Base-by-base conservation (phyloP, 139 green algal genomes). In the Chlamydomonas schloesseri region DNA sequence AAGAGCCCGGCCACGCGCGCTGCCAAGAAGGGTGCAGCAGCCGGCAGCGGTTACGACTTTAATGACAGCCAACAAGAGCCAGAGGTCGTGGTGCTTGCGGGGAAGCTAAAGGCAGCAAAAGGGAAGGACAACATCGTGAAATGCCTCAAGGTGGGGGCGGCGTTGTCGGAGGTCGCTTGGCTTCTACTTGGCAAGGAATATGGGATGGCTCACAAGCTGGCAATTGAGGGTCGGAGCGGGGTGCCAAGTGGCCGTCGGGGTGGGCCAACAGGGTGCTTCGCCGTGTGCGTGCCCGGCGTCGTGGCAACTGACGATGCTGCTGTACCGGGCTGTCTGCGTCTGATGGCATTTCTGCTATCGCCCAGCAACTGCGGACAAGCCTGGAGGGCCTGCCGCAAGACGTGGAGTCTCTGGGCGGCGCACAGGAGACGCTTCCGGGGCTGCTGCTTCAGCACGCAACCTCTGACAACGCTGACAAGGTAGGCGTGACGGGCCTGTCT, bases 51-150 rank as follows among this genome's bases (percentile, higher is more conserved):
- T 1, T 84, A 75, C 20, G 29, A 84, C 21, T 84, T 84, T 33
- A 29, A 65, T 33, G 42, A 8, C 0, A 6, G 4, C 3, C 64
- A 75, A 0, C n/a, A 29, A 1, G 10, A 15, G 0, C 14, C 18
- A 9, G 78, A 65, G 64, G 18, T 84, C 29, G n/a, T 46, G 5
- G 28, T 33, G 46, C 46, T 84, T 21, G 78, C 78, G 8, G n/a
- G 8, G 3, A 84, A 84, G 78, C 65, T 84, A 1, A 67, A 50
- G n/a, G 42, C 62, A 26, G 31, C 42, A 29, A 90, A 91, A 46
- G 73, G 88, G 58, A 96, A 93, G 62, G 93, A 96, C 72, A 73
- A 71, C 3, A n/a, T 92, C 23, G 20, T 94, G 28, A 91, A 92
- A 75, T 33, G 79, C 10, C 77, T 96, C 17, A 96, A 95, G 64